Percentiles rank a stretch among this genome's conserved stretches.
phyloP scores from a whole-genome alignment of 129 eudicot genomes.

The Dittrichia graveolens region DNA sequence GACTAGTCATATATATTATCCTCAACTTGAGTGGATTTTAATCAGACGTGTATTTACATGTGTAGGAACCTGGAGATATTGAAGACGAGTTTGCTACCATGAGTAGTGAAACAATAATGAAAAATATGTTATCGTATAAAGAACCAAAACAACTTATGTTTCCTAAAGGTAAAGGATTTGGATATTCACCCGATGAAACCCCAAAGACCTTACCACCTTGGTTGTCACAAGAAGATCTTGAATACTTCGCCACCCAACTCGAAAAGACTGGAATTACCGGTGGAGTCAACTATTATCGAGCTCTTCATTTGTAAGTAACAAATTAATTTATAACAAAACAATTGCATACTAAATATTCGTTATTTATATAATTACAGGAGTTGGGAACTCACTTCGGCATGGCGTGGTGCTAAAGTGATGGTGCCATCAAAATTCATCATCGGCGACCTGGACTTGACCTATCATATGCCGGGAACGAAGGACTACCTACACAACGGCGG shows the following conservation, averaged over 20 bases:
- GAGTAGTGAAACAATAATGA: background rate
- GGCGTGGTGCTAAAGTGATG: constrained; percentile 56
- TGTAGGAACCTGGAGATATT: constrained; percentile 5
- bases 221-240: constrained; percentile 14
- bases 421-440: constrained; percentile 64
- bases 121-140: background rate
- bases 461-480: constrained; percentile 48
- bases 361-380: constrained; percentile 25
- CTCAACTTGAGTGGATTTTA: too few species aligned
- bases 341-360: background rate
- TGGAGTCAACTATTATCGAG: constrained; percentile 30
- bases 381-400: constrained; percentile 49
- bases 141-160: background rate
- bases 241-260: constrained; percentile 7
- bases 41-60: too few species aligned
- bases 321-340: too few species aligned
- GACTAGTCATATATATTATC: too few species aligned
- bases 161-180: constrained; percentile 18
- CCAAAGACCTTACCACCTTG: constrained; percentile 19
- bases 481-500: constrained; percentile 54
- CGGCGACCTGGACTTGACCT: constrained; percentile 57
- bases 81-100: constrained; percentile 8
- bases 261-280: constrained; percentile 29
- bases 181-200: background rate
- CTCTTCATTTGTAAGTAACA: constrained; percentile 29